Evolutionary conservation across 2,329 filamentous ascomycete species (phyloP).

Genomic region (Diaporthe amygdali): DNA sequence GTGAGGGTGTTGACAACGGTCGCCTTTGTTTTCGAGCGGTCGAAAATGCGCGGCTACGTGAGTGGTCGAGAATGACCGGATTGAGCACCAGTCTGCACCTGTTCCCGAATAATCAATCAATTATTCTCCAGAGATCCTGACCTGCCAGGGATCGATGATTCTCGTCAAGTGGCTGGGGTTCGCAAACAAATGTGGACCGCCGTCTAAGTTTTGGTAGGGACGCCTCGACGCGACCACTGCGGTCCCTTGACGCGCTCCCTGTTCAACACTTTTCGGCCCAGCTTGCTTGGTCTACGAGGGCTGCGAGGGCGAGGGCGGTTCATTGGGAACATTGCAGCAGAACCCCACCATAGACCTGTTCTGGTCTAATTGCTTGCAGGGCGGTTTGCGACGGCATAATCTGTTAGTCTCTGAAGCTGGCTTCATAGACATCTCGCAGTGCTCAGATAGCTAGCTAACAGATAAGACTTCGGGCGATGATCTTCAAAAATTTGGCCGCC

Average conservation of each 20-base stretch:
- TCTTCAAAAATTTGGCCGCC: conserved; percentile 13
- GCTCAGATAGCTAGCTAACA: background rate
- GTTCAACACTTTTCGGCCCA: background rate
- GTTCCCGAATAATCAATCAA: background rate
- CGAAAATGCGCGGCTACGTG: background rate
- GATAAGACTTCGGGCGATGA: background rate
- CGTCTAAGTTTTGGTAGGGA: conserved; percentile 3
- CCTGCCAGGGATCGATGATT: conserved; percentile 13
- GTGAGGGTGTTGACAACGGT: background rate
- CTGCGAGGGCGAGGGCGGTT: conserved; percentile 12
- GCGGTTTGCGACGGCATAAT: background rate
- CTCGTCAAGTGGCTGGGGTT: conserved; percentile 13
- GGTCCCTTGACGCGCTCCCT: conserved; percentile 13
- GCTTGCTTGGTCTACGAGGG: too few species aligned
- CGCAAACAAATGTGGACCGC: conserved; percentile 18
- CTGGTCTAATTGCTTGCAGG: background rate
- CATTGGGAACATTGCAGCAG: background rate
- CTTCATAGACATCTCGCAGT: background rate
- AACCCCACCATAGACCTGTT: conserved; percentile 18
- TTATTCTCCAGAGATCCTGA: conserved; percentile 17
- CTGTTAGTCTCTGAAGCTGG: background rate
- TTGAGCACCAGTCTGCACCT: conserved; percentile 6
- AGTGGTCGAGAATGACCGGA: conserved; percentile 12
- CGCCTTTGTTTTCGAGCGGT: conserved; percentile 15
- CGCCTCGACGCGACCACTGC: conserved; percentile 18